These are phyloP conservation scores for Stereum hirsutum DNA, from an alignment of 1,284 basidiomycete genomes.

Conservation along the genomic window DNA sequence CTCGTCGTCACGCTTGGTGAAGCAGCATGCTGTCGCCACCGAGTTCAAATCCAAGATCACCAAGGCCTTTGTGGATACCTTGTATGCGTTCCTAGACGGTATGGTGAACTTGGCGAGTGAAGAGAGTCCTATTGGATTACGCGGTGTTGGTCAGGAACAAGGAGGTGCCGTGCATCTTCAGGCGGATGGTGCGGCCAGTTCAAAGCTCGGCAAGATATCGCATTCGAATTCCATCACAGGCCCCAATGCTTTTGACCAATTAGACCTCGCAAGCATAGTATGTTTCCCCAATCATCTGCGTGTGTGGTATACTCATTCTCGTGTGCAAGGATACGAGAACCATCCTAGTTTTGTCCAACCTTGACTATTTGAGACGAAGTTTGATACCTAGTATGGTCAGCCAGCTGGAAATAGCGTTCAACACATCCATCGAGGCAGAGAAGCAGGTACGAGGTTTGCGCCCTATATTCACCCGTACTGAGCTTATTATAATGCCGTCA, in stretches of 20 bases:
- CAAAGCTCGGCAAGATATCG: too few relatives aligned
- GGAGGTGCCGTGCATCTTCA: conserved; percentile 22
- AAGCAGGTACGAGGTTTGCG: conserved; percentile 37
- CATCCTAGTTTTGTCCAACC: conserved; percentile 86
- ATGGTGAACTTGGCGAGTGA: conserved; percentile 78
- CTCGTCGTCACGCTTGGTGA: conserved; percentile 35
- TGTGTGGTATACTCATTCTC: conserved; percentile 3
- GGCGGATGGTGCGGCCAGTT: conserved; percentile 19
- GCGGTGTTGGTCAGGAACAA: conserved; percentile 16
- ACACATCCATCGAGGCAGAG: conserved; percentile 70
- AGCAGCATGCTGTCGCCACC: conserved; percentile 48
- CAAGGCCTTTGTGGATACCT: conserved; percentile 79
- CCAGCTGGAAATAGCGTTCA: conserved; percentile 76
- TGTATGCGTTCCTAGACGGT: conserved; percentile 89
- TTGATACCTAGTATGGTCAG: conserved; percentile 76
- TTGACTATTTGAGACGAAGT: conserved; percentile 64
- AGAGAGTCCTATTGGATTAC: conserved; percentile 46
- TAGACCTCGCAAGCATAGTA: conserved; percentile 57
- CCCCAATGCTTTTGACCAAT: conserved; percentile 40
- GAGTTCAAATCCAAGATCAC: conserved; percentile 68
- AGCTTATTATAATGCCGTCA: neutral
- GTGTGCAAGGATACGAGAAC: conserved; percentile 70
- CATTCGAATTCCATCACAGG: too few relatives aligned
- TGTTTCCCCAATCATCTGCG: conserved; percentile 18
- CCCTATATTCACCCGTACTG: neutral